Conservation (phyloP, 345 rosid genomes). For the Stellera chamaejasme region DNA sequence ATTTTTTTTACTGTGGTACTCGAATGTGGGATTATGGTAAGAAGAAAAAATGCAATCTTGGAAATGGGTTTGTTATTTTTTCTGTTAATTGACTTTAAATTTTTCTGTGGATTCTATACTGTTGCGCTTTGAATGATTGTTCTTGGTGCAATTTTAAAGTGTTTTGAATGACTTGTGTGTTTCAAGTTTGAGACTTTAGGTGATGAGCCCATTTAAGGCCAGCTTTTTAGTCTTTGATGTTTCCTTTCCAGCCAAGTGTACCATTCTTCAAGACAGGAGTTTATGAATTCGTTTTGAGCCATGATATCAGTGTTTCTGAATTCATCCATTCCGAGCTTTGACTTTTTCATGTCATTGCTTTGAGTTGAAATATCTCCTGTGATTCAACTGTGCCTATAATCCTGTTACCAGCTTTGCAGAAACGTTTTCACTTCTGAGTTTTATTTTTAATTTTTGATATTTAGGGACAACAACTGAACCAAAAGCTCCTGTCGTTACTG, state of each 20-base stretch:
- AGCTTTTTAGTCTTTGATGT: too few relatives aligned
- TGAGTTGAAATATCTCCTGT: not conserved
- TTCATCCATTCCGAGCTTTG: not conserved
- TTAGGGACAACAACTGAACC: constrained; percentile 53
- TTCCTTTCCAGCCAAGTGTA: too few relatives aligned
- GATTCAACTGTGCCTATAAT: not conserved
- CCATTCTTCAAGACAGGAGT: too few relatives aligned
- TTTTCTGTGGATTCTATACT: not conserved
- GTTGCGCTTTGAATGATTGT: not conserved
- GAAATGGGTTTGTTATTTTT: not conserved
- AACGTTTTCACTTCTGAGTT: constrained; percentile 2
- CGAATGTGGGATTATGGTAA: constrained; percentile 3
- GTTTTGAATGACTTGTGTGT: too few relatives aligned
- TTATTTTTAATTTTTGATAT: constrained; percentile 6
- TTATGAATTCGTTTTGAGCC: not conserved
- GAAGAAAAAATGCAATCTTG: not conserved
- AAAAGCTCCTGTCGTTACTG: constrained; percentile 33
- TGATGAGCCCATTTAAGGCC: too few relatives aligned
- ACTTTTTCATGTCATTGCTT: not conserved
- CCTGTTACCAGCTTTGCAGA: not conserved
- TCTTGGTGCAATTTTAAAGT: too few relatives aligned
- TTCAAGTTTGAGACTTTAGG: too few relatives aligned
- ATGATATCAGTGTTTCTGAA: not conserved
- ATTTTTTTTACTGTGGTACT: not conserved
- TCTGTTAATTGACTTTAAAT: not conserved